phyloP scores from a whole-genome alignment of 2,329 filamentous ascomycete species.

The Hypoxylon sp. region DNA sequence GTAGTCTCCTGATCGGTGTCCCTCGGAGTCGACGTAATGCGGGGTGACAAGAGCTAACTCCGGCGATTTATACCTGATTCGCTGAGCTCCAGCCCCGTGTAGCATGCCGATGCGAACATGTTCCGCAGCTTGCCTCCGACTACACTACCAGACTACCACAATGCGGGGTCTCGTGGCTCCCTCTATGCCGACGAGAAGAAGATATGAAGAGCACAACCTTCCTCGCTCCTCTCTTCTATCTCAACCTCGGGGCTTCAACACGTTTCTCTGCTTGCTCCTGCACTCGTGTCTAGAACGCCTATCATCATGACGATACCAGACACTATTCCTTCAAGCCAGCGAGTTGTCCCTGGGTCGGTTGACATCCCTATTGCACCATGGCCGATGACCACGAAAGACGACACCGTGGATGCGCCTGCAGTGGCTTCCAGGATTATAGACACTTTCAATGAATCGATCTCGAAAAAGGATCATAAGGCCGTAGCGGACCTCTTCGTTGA shows the following conservation, averaged over 20 bases:
- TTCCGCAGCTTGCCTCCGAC: slow-evolving; percentile 3
- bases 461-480: slow-evolving; percentile 50
- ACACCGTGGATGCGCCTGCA: slow-evolving; percentile 52
- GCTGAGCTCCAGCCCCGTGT: slow-evolving; percentile 13
- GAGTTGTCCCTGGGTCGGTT: slow-evolving; percentile 53
- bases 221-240: background rate
- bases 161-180: slow-evolving; percentile 28
- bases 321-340: slow-evolving; percentile 47
- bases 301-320: slow-evolving; percentile 26
- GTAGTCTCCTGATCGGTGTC: background rate
- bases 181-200: slow-evolving; percentile 1
- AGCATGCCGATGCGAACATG: background rate
- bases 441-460: slow-evolving; percentile 56
- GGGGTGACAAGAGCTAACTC: slow-evolving; percentile 29
- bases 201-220: background rate
- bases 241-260: background rate
- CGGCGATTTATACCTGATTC: slow-evolving; percentile 23
- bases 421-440: slow-evolving; percentile 55
- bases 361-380: slow-evolving; percentile 57
- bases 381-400: slow-evolving; percentile 54
- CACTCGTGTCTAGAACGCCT: background rate
- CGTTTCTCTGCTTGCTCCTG: background rate
- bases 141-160: slow-evolving; percentile 12
- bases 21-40: slow-evolving; percentile 15
- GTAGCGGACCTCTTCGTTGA: slow-evolving; percentile 61